These are phyloP conservation scores for Chiua virens DNA, from an alignment of 768 basidiomycete genomes.

Conservation along the genomic window DNA sequence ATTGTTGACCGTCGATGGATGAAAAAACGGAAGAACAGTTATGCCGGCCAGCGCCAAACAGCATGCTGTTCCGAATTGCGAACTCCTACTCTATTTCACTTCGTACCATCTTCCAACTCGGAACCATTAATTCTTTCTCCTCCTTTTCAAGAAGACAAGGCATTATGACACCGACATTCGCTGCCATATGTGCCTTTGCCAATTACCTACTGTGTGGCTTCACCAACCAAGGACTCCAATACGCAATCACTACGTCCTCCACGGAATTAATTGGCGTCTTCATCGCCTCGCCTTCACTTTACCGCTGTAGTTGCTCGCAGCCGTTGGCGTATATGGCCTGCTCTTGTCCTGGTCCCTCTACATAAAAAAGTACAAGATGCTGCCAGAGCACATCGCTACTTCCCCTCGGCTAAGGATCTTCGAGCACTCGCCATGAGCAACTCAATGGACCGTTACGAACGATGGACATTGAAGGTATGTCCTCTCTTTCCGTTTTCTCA, in stretches of 20 bases:
- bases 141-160: neutral
- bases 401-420: neutral
- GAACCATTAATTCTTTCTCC: neutral
- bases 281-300: neutral
- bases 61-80: no score
- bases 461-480: constrained; percentile 1
- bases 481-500: no score
- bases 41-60: no score
- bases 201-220: constrained; percentile 1
- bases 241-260: neutral
- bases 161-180: neutral
- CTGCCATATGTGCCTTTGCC: neutral
- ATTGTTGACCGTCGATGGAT: neutral
- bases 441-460: neutral
- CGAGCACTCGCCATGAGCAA: neutral
- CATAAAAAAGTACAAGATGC: constrained; percentile 9
- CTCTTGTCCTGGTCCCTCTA: neutral
- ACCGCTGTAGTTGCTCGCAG: neutral
- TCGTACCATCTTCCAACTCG: neutral
- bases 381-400: neutral
- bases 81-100: no score
- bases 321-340: neutral
- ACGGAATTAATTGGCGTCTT: neutral
- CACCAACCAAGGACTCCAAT: neutral
- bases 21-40: neutral